A percentile compares a stretch with the other conserved stretches of the same genome.
Evolutionary conservation across 169 alveolate species (phyloP).

Genomic region (Plasmodium vinckei): DNA sequence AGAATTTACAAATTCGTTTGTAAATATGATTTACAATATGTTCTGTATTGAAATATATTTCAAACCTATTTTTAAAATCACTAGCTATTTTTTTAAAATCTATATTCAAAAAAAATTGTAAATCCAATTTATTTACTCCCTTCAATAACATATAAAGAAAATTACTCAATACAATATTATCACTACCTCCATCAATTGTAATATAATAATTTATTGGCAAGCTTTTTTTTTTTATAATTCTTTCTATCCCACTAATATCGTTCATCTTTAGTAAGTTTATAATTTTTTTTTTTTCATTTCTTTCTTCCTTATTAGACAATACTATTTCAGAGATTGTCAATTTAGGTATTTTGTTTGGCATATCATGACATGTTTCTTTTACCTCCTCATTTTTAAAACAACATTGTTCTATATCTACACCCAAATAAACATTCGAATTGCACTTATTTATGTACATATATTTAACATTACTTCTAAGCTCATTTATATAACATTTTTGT

Average conservation of each 20-base stretch:
- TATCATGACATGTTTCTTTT: neutral
- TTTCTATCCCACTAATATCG: neutral
- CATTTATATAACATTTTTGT: constrained; percentile 22
- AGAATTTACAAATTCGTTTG: neutral
- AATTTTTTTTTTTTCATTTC: no score
- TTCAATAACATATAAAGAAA: constrained; percentile 26
- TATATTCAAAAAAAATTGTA: constrained; percentile 13
- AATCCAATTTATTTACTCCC: constrained; percentile 6
- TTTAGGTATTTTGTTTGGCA: no score
- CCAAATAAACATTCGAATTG: constrained; percentile 38
- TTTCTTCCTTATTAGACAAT: no score
- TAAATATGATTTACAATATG: constrained; percentile 20
- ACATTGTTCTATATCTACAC: constrained; percentile 12
- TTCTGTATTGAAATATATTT: constrained; percentile 28
- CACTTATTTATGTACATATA: constrained; percentile 29
- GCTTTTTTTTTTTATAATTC: neutral
- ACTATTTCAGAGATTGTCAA: no score
- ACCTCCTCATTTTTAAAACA: neutral
- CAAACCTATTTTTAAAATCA: constrained; percentile 6
- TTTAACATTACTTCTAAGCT: constrained; percentile 13
- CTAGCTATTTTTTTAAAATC: constrained; percentile 7
- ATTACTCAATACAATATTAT: constrained; percentile 22
- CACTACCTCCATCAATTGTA: constrained; percentile 62
- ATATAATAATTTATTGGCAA: neutral
- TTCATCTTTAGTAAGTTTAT: no score